phyloP scores from a whole-genome alignment of 2,329 filamentous ascomycete genomes.

The Botrytis galanthina region DNA sequence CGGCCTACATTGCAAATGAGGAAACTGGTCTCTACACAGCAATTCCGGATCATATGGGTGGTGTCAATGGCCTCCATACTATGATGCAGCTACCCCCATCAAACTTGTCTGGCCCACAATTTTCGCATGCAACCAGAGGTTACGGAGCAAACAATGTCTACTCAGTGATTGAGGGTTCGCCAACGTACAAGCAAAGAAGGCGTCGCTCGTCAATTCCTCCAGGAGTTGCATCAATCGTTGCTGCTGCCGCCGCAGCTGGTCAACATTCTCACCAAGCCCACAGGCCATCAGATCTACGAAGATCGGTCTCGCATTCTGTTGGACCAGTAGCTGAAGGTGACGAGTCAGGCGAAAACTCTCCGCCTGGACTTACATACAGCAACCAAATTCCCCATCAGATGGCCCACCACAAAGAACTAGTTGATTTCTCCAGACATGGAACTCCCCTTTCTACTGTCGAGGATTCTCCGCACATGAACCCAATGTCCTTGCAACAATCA shows the following conservation, averaged over 20 bases:
- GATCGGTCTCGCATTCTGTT: conserved; percentile 86
- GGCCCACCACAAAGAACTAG: conserved; percentile 73
- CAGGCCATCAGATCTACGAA: conserved; percentile 83
- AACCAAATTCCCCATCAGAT: conserved; percentile 63
- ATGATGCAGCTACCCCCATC: conserved; percentile 90
- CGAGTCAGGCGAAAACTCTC: conserved; percentile 75
- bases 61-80: conserved; percentile 74
- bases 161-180: conserved; percentile 94
- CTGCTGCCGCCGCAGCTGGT: conserved; percentile 53
- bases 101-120: conserved; percentile 77
- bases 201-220: conserved; percentile 90
- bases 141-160: conserved; percentile 79
- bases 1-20: conserved; percentile 96
- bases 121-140: conserved; percentile 64
- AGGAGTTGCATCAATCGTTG: conserved; percentile 66
- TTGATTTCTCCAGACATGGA: conserved; percentile 82
- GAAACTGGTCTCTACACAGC: conserved; percentile 94
- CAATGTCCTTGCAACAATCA: conserved; percentile 66
- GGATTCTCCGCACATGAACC: conserved; percentile 73
- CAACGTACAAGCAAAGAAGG: conserved; percentile 96
- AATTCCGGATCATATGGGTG: conserved; percentile 78
- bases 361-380: conserved; percentile 71
- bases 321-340: conserved; percentile 78
- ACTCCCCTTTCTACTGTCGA: conserved; percentile 86
- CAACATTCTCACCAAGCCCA: conserved; percentile 58